Conservation (phyloP, 2,329 filamentous ascomycete species). For the Penicillium sp. region DNA sequence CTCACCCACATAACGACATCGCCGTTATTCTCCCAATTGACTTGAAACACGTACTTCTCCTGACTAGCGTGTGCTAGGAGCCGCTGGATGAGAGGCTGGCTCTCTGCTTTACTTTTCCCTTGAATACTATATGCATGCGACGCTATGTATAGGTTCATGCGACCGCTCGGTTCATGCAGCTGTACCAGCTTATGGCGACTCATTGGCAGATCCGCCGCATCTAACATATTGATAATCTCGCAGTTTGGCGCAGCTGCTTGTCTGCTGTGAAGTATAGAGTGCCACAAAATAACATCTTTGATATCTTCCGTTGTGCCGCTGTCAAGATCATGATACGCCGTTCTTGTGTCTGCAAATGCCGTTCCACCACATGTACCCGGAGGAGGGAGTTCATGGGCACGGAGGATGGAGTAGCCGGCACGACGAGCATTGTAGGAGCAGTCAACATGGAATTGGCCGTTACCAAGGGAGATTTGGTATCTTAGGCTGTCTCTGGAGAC, state of each 20-base stretch:
- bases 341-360: slow-evolving; percentile 60
- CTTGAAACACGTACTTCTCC: not conserved
- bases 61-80: not conserved
- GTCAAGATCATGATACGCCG: slow-evolving; percentile 57
- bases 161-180: slow-evolving; percentile 1
- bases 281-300: no score
- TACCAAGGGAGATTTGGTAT: slow-evolving; percentile 35
- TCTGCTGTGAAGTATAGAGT: no score
- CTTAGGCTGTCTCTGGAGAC: no score
- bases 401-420: slow-evolving; percentile 57
- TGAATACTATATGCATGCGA: slow-evolving; percentile 1
- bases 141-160: slow-evolving; percentile 7
- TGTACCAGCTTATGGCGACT: slow-evolving; percentile 2
- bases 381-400: slow-evolving; percentile 56
- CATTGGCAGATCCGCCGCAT: no score
- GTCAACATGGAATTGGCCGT: slow-evolving; percentile 60
- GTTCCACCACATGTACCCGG: no score
- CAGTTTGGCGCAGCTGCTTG: no score
- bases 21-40: slow-evolving; percentile 5
- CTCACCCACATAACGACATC: slow-evolving; percentile 7
- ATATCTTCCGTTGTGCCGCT: no score
- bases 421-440: slow-evolving; percentile 61
- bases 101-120: slow-evolving; percentile 1
- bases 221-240: no score
- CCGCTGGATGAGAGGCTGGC: not conserved